Base-by-base conservation (phyloP, 164 flowering plant genomes). In the Saururus chinensis region DNA sequence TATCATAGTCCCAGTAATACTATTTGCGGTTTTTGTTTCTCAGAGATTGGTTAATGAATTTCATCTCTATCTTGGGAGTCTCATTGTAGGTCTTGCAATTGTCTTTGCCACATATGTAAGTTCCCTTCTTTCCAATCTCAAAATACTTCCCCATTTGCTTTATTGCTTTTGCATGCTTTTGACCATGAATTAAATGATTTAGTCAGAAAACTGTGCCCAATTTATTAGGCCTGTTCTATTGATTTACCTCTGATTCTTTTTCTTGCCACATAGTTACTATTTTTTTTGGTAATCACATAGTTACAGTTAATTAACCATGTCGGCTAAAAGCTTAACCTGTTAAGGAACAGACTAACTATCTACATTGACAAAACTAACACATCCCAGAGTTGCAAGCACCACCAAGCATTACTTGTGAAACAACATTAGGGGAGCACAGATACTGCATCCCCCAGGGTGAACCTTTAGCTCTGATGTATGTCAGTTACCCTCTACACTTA, bases 71-170 rank as follows among this genome's bases (percentile, higher is more conserved):
- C 16, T 71, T 2, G 86, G 89, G 67, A 23, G 57, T 51, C 60
- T 80, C 55, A 65, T 80, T 42, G 67, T 78, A 35, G 72, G 64
- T 65, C 48, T 81, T 59, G 66, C 75, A 56, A 73, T 57, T n/a
- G 61, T 80, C 65, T 80, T 73, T 62, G 69, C 84, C 0, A 45
- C 58, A 65, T 78, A 71, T 74, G 92, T 86, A 69, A 82, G 92
- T 79, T 66, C 22, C 53, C 70, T 40, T 21, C 7, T 30, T 30
- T 45, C 49, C 49, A 45, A 45, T 45, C 37, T 30, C 37, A 17
- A 45, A 45, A 12, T 12, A 45, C 14, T 12, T 8, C 4, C 14
- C 14, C 49, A 45, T 45, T 45, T 45, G 14, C 17, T 45, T 12
- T 3, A 45, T 12, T 45, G 49, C 17, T 17, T 45, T 30, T 30